Conservation (phyloP, 2,329 filamentous ascomycete species). For the Ceratocystis harringtonii region DNA sequence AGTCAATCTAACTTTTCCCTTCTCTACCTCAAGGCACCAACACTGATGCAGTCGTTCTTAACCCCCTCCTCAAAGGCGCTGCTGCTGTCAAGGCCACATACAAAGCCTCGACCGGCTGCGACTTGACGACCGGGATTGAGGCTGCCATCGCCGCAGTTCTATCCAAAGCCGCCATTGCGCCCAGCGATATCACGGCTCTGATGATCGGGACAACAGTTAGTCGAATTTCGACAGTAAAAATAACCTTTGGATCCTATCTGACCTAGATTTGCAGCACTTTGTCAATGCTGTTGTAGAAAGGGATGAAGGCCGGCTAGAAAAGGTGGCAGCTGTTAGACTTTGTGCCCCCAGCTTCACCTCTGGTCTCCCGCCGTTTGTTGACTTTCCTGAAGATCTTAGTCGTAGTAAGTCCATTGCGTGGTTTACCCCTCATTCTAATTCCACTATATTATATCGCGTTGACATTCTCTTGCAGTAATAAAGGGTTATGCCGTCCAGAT, state of each 20-base stretch:
- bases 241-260: neutral
- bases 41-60: slow-evolving; percentile 38
- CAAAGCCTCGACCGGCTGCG: slow-evolving; percentile 34
- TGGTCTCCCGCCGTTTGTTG: slow-evolving; percentile 35
- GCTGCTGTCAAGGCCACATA: slow-evolving; percentile 22
- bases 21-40: slow-evolving; percentile 29
- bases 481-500: slow-evolving; percentile 19
- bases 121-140: slow-evolving; percentile 34
- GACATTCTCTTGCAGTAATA: slow-evolving; percentile 13
- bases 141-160: slow-evolving; percentile 10
- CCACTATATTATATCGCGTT: no score
- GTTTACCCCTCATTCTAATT: neutral
- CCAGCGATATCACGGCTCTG: slow-evolving; percentile 31
- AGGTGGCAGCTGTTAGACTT: slow-evolving; percentile 39
- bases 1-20: neutral
- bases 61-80: slow-evolving; percentile 24
- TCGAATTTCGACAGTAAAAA: neutral
- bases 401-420: neutral
- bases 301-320: slow-evolving; percentile 33
- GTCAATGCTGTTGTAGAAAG: slow-evolving; percentile 43
- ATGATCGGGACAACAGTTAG: slow-evolving; percentile 37
- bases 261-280: slow-evolving; percentile 28
- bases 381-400: slow-evolving; percentile 36
- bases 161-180: slow-evolving; percentile 9
- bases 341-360: slow-evolving; percentile 31